Conservation (phyloP, 192 early-diverging fungal species). For the Umbelopsis vinacea region DNA sequence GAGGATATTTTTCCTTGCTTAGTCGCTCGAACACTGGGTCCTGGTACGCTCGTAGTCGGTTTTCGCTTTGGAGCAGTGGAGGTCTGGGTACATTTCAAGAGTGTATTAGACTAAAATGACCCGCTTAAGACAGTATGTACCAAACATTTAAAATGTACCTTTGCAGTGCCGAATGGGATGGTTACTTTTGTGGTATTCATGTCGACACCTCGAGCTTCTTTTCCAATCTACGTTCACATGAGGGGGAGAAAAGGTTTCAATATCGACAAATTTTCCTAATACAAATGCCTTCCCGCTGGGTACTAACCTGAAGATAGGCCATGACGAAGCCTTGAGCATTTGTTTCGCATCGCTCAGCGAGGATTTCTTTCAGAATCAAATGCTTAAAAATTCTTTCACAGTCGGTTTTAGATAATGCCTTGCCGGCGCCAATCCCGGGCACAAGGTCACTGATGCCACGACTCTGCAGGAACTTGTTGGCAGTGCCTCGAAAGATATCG, state of each 20-base stretch:
- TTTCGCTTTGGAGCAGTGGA: too few species aligned
- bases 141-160: neutral
- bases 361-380: slow-evolving; percentile 62
- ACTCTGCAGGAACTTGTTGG: slow-evolving; percentile 54
- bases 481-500: slow-evolving; percentile 79
- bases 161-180: neutral
- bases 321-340: slow-evolving; percentile 63
- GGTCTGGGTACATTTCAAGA: too few species aligned
- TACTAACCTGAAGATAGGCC: slow-evolving; percentile 25
- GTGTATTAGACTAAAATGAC: too few species aligned
- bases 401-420: slow-evolving; percentile 55
- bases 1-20: too few species aligned
- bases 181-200: neutral
- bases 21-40: too few species aligned
- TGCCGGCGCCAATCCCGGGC: slow-evolving; percentile 61
- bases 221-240: neutral
- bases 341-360: slow-evolving; percentile 65
- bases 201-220: neutral
- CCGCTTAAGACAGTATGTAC: too few species aligned
- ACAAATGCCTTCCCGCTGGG: too few species aligned
- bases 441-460: slow-evolving; percentile 51
- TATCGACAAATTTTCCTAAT: too few species aligned
- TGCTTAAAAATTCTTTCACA: slow-evolving; percentile 75
- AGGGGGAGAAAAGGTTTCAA: too few species aligned
- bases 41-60: too few species aligned